Percentiles rank a stretch among this genome's conserved stretches.
These are phyloP conservation scores for Sporothrix dimorphospora DNA, from an alignment of 2,329 filamentous ascomycete species.

Conservation along the genomic window DNA sequence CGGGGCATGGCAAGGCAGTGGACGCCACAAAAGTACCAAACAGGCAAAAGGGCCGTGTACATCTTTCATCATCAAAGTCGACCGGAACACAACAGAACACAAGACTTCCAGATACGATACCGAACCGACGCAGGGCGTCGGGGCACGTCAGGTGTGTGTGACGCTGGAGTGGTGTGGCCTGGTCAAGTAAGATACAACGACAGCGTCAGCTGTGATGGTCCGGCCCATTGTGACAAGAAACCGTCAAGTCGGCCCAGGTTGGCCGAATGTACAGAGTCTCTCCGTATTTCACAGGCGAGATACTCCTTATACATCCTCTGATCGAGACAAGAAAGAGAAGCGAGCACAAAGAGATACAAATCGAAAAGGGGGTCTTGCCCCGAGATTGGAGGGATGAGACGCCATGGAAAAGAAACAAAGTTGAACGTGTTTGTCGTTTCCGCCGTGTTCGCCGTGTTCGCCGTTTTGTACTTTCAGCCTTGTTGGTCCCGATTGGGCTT, in stretches of 20 bases:
- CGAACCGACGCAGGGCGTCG: not conserved
- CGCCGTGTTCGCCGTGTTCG: not conserved
- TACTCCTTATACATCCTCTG: too few species aligned
- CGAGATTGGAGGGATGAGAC: not conserved
- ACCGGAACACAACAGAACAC: not conserved
- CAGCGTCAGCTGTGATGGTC: not conserved
- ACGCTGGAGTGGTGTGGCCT: not conserved
- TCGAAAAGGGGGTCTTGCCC: not conserved
- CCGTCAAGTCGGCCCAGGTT: not conserved
- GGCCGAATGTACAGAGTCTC: not conserved
- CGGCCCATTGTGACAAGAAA: not conserved
- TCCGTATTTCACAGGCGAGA: not conserved
- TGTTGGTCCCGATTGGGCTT: slow-evolving; percentile 14
- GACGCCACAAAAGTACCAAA: not conserved
- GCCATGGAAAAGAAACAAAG: too few species aligned
- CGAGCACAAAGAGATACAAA: not conserved
- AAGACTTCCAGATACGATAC: not conserved
- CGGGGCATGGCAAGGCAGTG: not conserved
- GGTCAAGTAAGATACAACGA: too few species aligned
- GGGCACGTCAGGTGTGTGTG: not conserved
- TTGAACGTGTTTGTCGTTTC: not conserved
- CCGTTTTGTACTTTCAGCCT: slow-evolving; percentile 5
- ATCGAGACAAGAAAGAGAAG: not conserved
- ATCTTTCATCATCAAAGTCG: not conserved
- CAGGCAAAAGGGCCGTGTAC: slow-evolving; percentile 13